phyloP scores from a whole-genome alignment of 805 yeast genomes.

The Ogataea pilisensis region DNA sequence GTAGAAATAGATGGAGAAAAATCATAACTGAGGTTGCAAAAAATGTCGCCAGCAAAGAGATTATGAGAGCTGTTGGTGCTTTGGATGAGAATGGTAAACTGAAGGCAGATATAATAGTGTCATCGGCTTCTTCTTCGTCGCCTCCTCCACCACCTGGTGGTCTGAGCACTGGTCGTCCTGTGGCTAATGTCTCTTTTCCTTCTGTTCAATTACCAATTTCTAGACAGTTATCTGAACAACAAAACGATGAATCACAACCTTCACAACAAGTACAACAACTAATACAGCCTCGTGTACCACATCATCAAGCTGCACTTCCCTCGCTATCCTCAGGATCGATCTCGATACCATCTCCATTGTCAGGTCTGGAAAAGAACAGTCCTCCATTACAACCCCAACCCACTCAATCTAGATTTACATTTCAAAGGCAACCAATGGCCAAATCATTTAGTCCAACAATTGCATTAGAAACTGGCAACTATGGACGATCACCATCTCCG shows the following conservation, averaged over 20 bases:
- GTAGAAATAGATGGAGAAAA: constrained; percentile 91
- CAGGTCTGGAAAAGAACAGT: background rate
- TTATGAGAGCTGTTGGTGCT: constrained; percentile 55
- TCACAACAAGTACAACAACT: background rate
- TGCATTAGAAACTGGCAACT: constrained; percentile 5
- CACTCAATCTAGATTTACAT: constrained; percentile 7
- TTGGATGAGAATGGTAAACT: constrained; percentile 7
- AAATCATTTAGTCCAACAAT: constrained; percentile 9
- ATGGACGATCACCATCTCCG: constrained; percentile 9
- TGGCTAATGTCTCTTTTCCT: too few species aligned
- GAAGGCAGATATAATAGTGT: background rate
- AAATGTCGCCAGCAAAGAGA: constrained; percentile 53
- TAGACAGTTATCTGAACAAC: too few species aligned
- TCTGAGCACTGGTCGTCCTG: too few species aligned
- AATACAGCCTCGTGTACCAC: background rate
- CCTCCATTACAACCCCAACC: background rate
- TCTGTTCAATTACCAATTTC: too few species aligned
- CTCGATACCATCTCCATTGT: background rate
- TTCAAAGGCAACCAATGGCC: constrained; percentile 17
- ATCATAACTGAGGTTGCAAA: constrained; percentile 71
- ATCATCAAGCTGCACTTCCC: background rate
- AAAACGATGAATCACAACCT: too few species aligned
- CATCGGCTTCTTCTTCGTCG: constrained; percentile 2
- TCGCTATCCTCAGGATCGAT: background rate
- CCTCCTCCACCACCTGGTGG: constrained; percentile 4